These are phyloP conservation scores for Globisporangium rhizosaccharum DNA, from an alignment of 352 stramenopile genomes.

Conservation along the genomic window DNA sequence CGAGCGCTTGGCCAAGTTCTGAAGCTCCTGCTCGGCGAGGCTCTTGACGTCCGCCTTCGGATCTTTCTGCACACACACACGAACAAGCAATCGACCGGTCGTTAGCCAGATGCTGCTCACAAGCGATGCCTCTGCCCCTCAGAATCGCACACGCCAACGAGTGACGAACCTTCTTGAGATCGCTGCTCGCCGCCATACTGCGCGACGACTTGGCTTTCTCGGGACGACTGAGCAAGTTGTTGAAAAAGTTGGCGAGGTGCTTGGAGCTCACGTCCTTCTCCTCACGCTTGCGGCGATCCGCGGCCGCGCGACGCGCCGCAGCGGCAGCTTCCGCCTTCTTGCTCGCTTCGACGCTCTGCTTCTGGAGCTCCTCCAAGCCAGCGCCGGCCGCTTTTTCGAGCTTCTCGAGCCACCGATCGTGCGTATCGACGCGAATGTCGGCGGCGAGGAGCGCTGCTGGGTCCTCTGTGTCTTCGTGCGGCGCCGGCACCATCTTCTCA, in stretches of 20 bases:
- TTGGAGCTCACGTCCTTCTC: conserved; percentile 85
- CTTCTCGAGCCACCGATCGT: conserved; percentile 79
- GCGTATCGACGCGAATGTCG: conserved; percentile 59
- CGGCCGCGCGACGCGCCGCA: conserved; percentile 53
- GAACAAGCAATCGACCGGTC: neutral
- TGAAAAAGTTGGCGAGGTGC: conserved; percentile 85
- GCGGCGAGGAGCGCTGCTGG: conserved; percentile 20
- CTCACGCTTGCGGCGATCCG: conserved; percentile 71
- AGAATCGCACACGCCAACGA: neutral
- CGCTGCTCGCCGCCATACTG: conserved; percentile 22
- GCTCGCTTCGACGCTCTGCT: conserved; percentile 80
- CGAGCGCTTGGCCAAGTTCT: conserved; percentile 38
- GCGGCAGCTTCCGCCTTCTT: conserved; percentile 72
- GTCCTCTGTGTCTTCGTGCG: conserved; percentile 37
- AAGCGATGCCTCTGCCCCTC: neutral
- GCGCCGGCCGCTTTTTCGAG: conserved; percentile 74
- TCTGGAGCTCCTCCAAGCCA: conserved; percentile 75
- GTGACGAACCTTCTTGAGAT: conserved; percentile 50
- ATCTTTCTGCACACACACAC: conserved; percentile 40
- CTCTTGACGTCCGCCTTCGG: conserved; percentile 47
- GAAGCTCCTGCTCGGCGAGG: conserved; percentile 49
- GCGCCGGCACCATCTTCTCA: conserved; percentile 71
- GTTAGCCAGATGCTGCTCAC: neutral
- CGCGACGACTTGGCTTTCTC: conserved; percentile 78
- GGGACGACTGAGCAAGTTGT: conserved; percentile 78